phyloP scores from a whole-genome alignment of 169 alveolate species.

The Plasmodium inui region DNA sequence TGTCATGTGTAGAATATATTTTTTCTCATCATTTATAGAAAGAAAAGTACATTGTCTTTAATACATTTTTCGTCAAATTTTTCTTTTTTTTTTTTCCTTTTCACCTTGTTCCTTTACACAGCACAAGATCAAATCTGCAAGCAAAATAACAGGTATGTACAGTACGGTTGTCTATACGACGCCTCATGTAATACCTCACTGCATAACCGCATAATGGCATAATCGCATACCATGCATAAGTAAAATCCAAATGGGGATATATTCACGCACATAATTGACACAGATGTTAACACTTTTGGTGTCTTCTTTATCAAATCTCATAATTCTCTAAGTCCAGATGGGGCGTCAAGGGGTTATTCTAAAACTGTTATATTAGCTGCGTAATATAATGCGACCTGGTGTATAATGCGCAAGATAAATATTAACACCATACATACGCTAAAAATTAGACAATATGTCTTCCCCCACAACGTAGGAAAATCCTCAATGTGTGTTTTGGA shows the following conservation, averaged over 20 bases:
- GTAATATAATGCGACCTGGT: neutral
- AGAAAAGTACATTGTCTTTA: neutral
- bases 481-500: neutral
- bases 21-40: neutral
- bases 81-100: neutral
- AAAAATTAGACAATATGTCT: neutral
- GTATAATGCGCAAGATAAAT: neutral
- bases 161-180: neutral
- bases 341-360: neutral
- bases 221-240: neutral
- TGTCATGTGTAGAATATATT: neutral
- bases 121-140: neutral
- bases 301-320: neutral
- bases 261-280: neutral
- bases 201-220: neutral
- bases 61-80: neutral
- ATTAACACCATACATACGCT: neutral
- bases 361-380: neutral
- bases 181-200: neutral
- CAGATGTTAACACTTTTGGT: neutral
- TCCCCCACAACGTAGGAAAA: neutral
- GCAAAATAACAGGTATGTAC: neutral
- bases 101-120: neutral
- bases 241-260: neutral
- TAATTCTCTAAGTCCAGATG: neutral